Percentiles rank a stretch among this genome's conserved stretches.
Conservation (phyloP, 768 basidiomycete species). For the Scleroderma bovista region DNA sequence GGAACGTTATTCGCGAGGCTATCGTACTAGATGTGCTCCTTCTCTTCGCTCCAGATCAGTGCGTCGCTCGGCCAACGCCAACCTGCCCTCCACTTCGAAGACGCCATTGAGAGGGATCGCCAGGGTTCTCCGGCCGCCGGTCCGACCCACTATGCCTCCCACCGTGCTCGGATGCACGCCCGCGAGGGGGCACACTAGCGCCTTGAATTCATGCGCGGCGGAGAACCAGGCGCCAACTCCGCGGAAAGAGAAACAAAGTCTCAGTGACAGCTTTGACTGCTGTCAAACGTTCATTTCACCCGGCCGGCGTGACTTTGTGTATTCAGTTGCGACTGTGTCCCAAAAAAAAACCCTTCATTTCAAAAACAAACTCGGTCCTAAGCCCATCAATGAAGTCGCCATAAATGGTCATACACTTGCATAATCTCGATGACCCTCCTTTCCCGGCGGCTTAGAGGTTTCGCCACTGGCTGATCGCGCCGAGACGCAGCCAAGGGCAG, state of each 20-base stretch:
- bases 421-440: not conserved
- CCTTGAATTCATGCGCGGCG: too few relatives aligned
- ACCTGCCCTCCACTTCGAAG: slow-evolving; percentile 26
- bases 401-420: not conserved
- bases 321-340: too few relatives aligned
- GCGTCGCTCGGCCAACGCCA: too few relatives aligned
- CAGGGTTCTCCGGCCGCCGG: slow-evolving; percentile 19
- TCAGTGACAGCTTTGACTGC: not conserved
- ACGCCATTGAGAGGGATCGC: slow-evolving; percentile 27
- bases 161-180: too few relatives aligned
- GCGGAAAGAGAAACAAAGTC: not conserved
- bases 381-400: too few relatives aligned
- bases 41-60: not conserved
- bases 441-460: slow-evolving; percentile 1
- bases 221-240: not conserved
- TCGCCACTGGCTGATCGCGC: not conserved
- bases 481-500: too few relatives aligned
- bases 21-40: not conserved
- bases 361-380: not conserved
- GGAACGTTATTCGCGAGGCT: slow-evolving; percentile 2
- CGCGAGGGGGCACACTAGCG: too few relatives aligned
- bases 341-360: not conserved
- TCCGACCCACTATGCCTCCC: too few relatives aligned
- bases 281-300: not conserved
- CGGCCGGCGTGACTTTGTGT: too few relatives aligned